Base-by-base conservation (phyloP, 1,284 basidiomycete genomes). In the Tylopilus orsonianus region DNA sequence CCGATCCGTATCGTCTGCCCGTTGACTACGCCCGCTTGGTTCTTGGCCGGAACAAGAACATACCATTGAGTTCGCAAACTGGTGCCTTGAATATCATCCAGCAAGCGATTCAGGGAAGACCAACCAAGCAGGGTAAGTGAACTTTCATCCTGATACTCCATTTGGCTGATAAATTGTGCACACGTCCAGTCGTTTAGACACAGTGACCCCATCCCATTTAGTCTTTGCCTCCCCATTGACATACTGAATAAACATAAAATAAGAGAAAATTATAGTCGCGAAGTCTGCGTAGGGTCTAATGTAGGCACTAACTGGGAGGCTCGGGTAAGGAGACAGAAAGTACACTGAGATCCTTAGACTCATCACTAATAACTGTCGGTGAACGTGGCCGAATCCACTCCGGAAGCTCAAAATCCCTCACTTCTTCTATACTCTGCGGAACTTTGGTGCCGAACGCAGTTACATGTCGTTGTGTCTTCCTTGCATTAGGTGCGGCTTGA, bases 401-500 rank as follows among this genome's bases (percentile, higher is more conserved):
- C 0, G 78, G 78, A 43, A 78, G 62, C 57, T 74, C 69, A 52
- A 76, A 80, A 49, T 79, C 76, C 50, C 68, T 66, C 24, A 73
- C 59, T 48, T 71, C 66, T 55, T 78, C 77, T 43, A 79, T 53
- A 44, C 69, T 73, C 0, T 56, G 62, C 2, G 79, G 78, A 7
- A 80, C 68, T 44, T 74, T 75, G 37, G 70, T 68, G 1, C 83
- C 83, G 58, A 85, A 85, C 14, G 81, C 79, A 24, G 70, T 74
- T 37, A 75, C 65, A 50, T 78, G 72, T 46, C 82, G 71, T 58
- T 75, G 74, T 2, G 77, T 77, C 60, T 77, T 81, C 44, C 77
- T 70, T 22, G 70, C 68, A 13, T 66, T 71, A 6, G 71, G 74
- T 24, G 73, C 64, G 14, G 65, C 68, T 22, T 73, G 69, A 50